These are phyloP conservation scores for Cladobotryum mycophilum DNA, from an alignment of 2,329 filamentous ascomycete species.

Conservation along the genomic window DNA sequence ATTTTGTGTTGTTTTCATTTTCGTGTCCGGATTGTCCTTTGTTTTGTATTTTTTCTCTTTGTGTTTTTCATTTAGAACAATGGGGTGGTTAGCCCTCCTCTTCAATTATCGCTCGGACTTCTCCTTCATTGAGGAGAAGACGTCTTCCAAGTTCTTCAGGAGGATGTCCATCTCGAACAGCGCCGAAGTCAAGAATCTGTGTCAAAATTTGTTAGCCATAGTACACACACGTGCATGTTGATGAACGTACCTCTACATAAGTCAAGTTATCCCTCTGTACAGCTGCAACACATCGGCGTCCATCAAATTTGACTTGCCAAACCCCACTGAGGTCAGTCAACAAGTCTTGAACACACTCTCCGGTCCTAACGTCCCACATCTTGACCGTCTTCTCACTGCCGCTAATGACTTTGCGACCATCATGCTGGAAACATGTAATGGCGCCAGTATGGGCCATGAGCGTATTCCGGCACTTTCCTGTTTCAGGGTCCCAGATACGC, in stretches of 20 bases:
- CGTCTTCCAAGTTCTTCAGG: conserved; percentile 71
- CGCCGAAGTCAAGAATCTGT: conserved; percentile 95
- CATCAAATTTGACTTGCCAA: conserved; percentile 98
- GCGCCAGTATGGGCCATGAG: conserved; percentile 92
- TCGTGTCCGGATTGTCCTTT: conserved; percentile 1
- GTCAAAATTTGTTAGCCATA: not conserved
- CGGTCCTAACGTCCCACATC: conserved; percentile 95
- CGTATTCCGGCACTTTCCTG: conserved; percentile 81
- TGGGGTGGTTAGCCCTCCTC: conserved; percentile 30
- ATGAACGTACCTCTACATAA: conserved; percentile 77
- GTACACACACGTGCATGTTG: not conserved
- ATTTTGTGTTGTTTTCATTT: conserved; percentile 10
- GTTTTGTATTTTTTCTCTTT: not conserved
- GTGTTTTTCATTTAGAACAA: not conserved
- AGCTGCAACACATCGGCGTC: conserved; percentile 88
- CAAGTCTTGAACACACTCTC: conserved; percentile 87
- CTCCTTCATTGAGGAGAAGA: conserved; percentile 57
- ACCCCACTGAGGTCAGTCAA: conserved; percentile 92
- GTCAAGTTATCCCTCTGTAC: conserved; percentile 90
- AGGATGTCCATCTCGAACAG: conserved; percentile 78
- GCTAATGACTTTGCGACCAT: conserved; percentile 92
- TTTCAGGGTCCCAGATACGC: conserved; percentile 94
- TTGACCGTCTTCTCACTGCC: conserved; percentile 94
- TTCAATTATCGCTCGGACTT: conserved; percentile 45
- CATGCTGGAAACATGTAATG: conserved; percentile 98